These are phyloP conservation scores for Chytriomyces confervae DNA, from an alignment of 192 early-diverging fungal genomes.

Conservation along the genomic window DNA sequence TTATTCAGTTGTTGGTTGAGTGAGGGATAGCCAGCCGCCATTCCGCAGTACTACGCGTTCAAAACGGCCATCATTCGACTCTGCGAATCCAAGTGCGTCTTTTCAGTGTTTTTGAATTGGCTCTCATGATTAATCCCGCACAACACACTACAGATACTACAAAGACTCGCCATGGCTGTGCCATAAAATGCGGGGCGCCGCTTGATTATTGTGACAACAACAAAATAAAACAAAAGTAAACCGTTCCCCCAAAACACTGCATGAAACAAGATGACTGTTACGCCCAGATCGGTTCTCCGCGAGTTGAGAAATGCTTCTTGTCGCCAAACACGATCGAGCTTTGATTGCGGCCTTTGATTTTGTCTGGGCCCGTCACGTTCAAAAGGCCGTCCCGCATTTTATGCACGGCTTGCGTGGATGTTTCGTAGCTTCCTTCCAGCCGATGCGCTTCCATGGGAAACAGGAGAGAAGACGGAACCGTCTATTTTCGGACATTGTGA, in stretches of 20 bases:
- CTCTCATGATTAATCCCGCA: background rate
- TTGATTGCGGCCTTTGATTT: background rate
- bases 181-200: constrained; percentile 27
- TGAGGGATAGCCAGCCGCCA: constrained; percentile 30
- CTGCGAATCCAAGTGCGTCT: constrained; percentile 53
- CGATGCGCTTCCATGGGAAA: constrained; percentile 38
- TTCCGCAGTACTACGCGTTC: constrained; percentile 47
- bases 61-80: constrained; percentile 43
- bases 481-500: background rate
- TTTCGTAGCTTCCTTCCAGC: constrained; percentile 20
- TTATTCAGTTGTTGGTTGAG: background rate
- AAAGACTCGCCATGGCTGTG: constrained; percentile 50
- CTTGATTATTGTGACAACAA: no score
- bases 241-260: no score
- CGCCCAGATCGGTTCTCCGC: constrained; percentile 4
- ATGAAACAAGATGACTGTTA: background rate
- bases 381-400: constrained; percentile 28
- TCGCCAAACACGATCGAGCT: constrained; percentile 36
- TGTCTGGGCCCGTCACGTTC: constrained; percentile 15
- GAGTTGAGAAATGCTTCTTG: constrained; percentile 20
- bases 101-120: background rate
- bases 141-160: constrained; percentile 40
- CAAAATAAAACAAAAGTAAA: no score
- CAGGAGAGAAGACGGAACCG: constrained; percentile 24
- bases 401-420: constrained; percentile 28